Conservation (phyloP, 768 basidiomycete genomes). For the Solioccasus polychromus region DNA sequence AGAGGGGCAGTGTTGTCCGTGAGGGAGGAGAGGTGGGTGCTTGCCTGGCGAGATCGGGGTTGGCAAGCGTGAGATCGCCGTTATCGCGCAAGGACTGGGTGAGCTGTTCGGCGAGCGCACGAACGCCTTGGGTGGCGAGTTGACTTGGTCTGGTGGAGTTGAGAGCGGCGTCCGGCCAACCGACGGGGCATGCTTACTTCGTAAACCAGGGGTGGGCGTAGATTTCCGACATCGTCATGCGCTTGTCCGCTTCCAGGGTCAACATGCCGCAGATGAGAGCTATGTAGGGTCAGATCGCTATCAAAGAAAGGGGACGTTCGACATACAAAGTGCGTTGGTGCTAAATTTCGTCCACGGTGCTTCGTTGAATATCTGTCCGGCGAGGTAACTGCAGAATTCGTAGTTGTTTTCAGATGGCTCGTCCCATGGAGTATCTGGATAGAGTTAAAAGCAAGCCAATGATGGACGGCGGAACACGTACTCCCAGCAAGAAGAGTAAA, state of each 20-base stretch:
- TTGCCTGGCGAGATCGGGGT: conserved; percentile 44
- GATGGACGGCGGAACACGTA: conserved; percentile 37
- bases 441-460: neutral
- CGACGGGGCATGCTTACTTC: conserved; percentile 41
- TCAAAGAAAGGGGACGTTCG: neutral
- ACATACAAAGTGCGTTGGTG: conserved; percentile 59
- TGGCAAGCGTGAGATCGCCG: conserved; percentile 75
- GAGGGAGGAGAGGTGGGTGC: conserved; percentile 26
- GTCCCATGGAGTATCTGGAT: conserved; percentile 94
- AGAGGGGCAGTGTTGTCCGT: neutral
- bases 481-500: conserved; percentile 91
- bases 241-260: conserved; percentile 61
- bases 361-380: conserved; percentile 69
- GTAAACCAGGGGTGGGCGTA: conserved; percentile 70
- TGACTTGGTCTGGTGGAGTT: conserved; percentile 58
- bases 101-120: conserved; percentile 64
- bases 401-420: conserved; percentile 77
- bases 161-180: neutral
- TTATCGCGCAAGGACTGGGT: conserved; percentile 62
- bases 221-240: conserved; percentile 62
- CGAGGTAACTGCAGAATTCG: conserved; percentile 76
- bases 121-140: conserved; percentile 48
- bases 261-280: conserved; percentile 77
- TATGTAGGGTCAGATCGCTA: conserved; percentile 30
- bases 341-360: conserved; percentile 77